Conservation (phyloP, 2,329 filamentous ascomycete species). For the Fusarium lyarnte region DNA sequence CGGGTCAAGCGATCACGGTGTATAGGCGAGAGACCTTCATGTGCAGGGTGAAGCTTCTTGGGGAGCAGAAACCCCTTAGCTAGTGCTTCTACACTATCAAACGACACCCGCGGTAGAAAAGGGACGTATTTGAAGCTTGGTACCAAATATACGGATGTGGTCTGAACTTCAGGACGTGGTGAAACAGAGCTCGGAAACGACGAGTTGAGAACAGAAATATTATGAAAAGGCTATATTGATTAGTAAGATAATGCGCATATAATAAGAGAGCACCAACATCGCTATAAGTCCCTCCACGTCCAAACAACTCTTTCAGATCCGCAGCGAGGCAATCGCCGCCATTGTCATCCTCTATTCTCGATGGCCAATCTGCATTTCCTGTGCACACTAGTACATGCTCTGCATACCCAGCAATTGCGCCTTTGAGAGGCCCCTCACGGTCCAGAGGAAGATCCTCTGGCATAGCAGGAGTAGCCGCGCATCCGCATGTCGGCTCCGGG, state of each 20-base stretch:
- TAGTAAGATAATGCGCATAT: slow-evolving; percentile 51
- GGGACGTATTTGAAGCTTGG: slow-evolving; percentile 86
- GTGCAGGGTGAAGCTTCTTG: slow-evolving; percentile 66
- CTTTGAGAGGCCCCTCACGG: slow-evolving; percentile 72
- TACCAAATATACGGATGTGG: slow-evolving; percentile 77
- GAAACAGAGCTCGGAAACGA: slow-evolving; percentile 73
- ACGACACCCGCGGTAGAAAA: slow-evolving; percentile 70
- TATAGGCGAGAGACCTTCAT: slow-evolving; percentile 67
- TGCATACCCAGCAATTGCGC: slow-evolving; percentile 79
- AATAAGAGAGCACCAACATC: slow-evolving; percentile 61
- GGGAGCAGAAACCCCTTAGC: slow-evolving; percentile 75
- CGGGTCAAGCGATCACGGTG: slow-evolving; percentile 62
- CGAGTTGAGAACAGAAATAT: slow-evolving; percentile 78
- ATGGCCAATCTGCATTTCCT: slow-evolving; percentile 81
- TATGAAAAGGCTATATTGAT: slow-evolving; percentile 79
- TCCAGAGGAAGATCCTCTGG: slow-evolving; percentile 80
- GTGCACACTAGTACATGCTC: slow-evolving; percentile 89
- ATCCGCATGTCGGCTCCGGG: slow-evolving; percentile 80
- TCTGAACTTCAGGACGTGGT: slow-evolving; percentile 56
- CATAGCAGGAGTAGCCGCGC: slow-evolving; percentile 71
- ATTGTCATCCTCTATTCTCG: slow-evolving; percentile 84
- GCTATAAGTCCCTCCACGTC: slow-evolving; percentile 70
- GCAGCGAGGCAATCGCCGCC: slow-evolving; percentile 72
- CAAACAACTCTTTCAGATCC: slow-evolving; percentile 76
- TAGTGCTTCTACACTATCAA: slow-evolving; percentile 64